Base-by-base conservation (phyloP, 2,329 filamentous ascomycete species). In the Triangularia setosa region DNA sequence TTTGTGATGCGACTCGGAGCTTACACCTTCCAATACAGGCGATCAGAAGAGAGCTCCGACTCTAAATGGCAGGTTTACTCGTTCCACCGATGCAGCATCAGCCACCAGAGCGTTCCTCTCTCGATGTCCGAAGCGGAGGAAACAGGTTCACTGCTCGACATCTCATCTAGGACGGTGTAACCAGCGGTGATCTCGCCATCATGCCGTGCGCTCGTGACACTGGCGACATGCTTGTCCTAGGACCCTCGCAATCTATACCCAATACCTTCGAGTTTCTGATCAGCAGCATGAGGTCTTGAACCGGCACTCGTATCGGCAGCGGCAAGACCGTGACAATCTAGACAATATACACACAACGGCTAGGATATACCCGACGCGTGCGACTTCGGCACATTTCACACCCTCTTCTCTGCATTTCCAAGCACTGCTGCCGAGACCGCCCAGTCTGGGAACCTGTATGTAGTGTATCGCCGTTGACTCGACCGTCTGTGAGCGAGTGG, bases 321-420 rank as follows among this genome's bases (percentile, higher is more conserved):
- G 40, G 23, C 35, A 52, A 3, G 21, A 60, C 58, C 23, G 58
- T 44, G 25, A 24, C 58, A 60, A 60, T 60, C 27, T 60, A 53
- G 25, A 24, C 58, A 60, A 53, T 60, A 24, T 60, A 60, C 23
- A 52, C 33, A 40, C 33, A 25, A 59, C 58, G 58, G 58, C 16
- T 53, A 60, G 33, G 23, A 60, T 52, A 52, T 60, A 60, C 24
- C 58, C 58, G 58, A 30, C 40, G 35, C 58, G 58, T 60, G 27
- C 40, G 35, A 40, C 21, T 30, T 60, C 58, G 58, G 58, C 58
- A 60, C 40, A 60, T 60, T 55, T 53, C 57, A 59, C 57, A 59
- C 57, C 57, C 35, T 59, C 57, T 48, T 59, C 3, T 59, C 7
- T 48, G 30, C 24, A 21, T 21, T 48, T 48, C 18, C 40, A 48